Evolutionary conservation across 768 basidiomycete genomes (phyloP), one percentile per base, ranked within the genome.

Genomic region (Auriculariales sp.): DNA sequence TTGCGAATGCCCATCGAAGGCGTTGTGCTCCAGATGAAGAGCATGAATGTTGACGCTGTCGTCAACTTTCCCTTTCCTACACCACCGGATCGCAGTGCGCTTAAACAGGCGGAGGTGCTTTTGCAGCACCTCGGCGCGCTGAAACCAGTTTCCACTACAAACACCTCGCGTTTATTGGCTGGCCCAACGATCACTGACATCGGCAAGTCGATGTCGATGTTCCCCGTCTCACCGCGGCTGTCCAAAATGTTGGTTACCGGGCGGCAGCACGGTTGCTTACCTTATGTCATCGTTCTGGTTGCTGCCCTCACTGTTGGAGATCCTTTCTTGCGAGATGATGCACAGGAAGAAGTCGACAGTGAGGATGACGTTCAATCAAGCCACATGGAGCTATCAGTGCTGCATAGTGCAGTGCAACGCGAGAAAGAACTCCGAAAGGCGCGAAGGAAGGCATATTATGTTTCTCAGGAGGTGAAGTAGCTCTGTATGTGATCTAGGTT

Each of bases 61-160:
- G 72, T 89, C 57, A 98, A 98, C 67, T 99, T 99, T 64, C 95
- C 95, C 14, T 98, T 98, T 66, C 95, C 95, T 1, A 97, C 95
- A 0, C 84, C 94, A 12, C 95, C 95, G 0, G 88, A 95, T 62
- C 77, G 83, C 31, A 58, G 64, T 9, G 74, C 78, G 3, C 70
- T 99, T 36, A 73, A 70, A 51, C 83, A 82, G 59, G 91, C 95
- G 2, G 93, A 99, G 65, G 78, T 71, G 42, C 71, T 81, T 3
- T 71, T 99, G 33, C 76, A 71, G 15, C 74, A 88, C 57, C 78
- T 99, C 9, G 92, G 91, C 22, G 94, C 95, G 0, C 68, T 98
- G 39, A 73, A 71, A 39, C 57, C 63, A 2, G 54, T 70, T 14
- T 62, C 59, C 24, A 57, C 46, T 50, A 63, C 9, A 50, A 49